Evolutionary conservation across 225 moss, liverwort and hornwort genomes (phyloP), one percentile per base, ranked within the genome.

Genomic region (Polytrichum commune): DNA sequence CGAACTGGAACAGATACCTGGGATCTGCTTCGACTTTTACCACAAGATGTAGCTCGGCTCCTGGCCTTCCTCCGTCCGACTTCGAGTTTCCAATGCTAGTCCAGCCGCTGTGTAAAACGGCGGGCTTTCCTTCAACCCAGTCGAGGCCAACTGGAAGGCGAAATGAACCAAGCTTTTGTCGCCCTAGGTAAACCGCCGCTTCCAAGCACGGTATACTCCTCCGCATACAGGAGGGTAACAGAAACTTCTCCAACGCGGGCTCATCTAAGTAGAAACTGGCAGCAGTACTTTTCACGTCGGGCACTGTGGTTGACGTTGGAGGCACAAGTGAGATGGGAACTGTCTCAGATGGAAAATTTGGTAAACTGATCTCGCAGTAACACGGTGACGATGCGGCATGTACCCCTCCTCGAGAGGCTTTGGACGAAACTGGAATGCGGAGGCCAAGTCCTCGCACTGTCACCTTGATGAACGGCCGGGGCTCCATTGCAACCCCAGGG

Each of bases 241-340:
- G 74, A 4, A 95, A 73, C 69, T 83, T 92, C 72, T 90, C 76
- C 0, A 95, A 56, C 4, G 90, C 86, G 3, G 88, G 83, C 79
- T 92, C 92, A 35, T 95, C 94, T 30, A 95, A 60, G 57, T 95
- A 92, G 35, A 95, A 95, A 73, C 92, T 95, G 5, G 92, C 94
- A 0, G 90, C 90, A 8, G 73, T 79, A 10, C 78, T 89, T 66
- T 80, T 90, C 7, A 68, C 73, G 19, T 92, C 84, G 46, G 85
- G 92, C 19, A 84, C 81, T 24, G 66, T 76, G 5, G 79, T 55
- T 4, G 88, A 70, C 1, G 82, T 81, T 0, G 88, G 76, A 4
- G 92, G 74, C 18, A 92, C 81, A 1, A 92, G 76, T 69, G 92
- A 85, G 16, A 95, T 86, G 19, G 94, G 90, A 55, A 90, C 94